Conservation (phyloP, 257 asterid species). For the Petrea volubilis region DNA sequence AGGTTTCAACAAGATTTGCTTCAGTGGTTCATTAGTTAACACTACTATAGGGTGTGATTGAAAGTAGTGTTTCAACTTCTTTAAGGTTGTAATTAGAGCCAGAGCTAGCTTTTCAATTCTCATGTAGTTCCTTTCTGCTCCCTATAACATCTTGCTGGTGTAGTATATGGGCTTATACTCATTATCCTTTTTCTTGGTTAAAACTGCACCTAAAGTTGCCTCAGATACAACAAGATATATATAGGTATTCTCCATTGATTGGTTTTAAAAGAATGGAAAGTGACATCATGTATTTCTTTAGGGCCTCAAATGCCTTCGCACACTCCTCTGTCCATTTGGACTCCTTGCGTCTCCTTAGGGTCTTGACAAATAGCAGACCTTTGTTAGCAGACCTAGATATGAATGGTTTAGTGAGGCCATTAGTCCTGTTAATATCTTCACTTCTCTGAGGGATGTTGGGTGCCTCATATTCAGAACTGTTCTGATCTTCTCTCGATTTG, state of each 20-base stretch:
- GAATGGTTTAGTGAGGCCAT: neutral
- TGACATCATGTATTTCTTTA: neutral
- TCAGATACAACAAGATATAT: neutral
- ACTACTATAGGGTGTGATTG: neutral
- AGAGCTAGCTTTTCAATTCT: no score
- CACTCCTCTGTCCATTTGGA: no score
- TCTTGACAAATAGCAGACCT: neutral
- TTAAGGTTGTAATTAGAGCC: no score
- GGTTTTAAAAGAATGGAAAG: neutral
- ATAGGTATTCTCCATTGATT: neutral
- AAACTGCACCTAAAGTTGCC: neutral
- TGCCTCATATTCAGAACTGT: no score
- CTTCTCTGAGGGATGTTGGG: no score
- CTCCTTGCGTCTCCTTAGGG: neutral
- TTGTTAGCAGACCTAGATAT: no score
- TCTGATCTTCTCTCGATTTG: no score
- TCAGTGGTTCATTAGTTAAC: neutral
- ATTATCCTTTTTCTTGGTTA: neutral
- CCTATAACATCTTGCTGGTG: neutral
- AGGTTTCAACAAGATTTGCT: neutral
- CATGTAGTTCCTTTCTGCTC: neutral
- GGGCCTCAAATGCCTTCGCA: neutral
- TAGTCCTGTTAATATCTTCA: neutral
- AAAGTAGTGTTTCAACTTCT: neutral
- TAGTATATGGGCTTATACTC: neutral